Base-by-base conservation (phyloP, 2,329 filamentous ascomycete genomes). In the Phyllosticta citrichinensis region DNA sequence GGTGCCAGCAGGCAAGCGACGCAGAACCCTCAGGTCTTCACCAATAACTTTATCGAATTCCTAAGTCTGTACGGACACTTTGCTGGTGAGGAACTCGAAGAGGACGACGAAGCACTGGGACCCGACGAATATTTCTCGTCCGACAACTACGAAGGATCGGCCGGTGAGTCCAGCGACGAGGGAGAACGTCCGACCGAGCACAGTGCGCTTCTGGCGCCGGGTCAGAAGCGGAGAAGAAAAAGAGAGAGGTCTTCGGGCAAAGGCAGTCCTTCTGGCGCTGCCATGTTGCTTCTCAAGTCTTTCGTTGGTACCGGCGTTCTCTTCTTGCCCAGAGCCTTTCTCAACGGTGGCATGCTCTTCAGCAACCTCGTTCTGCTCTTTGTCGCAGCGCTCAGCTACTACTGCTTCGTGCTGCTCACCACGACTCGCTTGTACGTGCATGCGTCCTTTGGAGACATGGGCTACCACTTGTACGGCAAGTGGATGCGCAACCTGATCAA, bases 381-480 rank as follows among this genome's bases (percentile, higher is more conserved):
- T 50, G 90, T 99, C 17, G 92, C 94, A 6, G 79, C 83, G 2
- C 79, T 99, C 62, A 97, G 92, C 72, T 99, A 96, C 76, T 96
- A 97, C 78, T 97, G 92, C 77, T 99, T 99, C 75, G 91, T 99
- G 52, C 81, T 99, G 14, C 83, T 99, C 33, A 91, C 97, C 64
- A 87, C 87, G 63, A 94, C 91, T 1, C 87, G 94, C 35, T 79
- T 96, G 56, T 88, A 85, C 70, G 84, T 97, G 27, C 87, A 92
- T 56, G 91, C 89, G n/a, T 97, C 94, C 0, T 99, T 97, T 76
- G 94, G 94, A 74, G 94, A 97, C 70, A 96, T 99, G 76, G 94
- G 95, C 58, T 91, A 90, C 56, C 86, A 90, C 55, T 81, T 99
- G 17, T 99, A 94, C 72, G 94, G 94, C 64, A 88, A 87, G 65